phyloP scores from a whole-genome alignment of 2,329 filamentous ascomycete genomes.

The Cordyceps tenuipes region DNA sequence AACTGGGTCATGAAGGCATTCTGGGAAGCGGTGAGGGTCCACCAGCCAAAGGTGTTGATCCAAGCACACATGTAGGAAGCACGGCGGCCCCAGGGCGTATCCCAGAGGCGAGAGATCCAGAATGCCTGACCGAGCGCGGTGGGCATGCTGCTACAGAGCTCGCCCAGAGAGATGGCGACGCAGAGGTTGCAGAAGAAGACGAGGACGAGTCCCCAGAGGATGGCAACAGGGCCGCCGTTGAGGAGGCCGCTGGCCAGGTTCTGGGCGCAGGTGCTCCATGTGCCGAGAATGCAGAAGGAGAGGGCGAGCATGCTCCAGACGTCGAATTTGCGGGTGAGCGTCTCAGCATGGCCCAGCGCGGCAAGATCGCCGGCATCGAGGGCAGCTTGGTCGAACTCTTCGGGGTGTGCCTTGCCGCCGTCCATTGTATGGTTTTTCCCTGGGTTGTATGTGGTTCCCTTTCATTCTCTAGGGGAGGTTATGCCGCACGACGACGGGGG shows the following conservation, averaged over 20 bases:
- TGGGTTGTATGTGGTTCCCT: conserved; percentile 6
- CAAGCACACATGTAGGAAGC: conserved; percentile 49
- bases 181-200: conserved; percentile 45
- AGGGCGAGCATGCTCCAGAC: conserved; percentile 49
- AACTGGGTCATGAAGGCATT: conserved; percentile 52
- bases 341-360: conserved; percentile 31
- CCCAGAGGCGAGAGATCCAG: conserved; percentile 35
- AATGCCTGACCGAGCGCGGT: conserved; percentile 52
- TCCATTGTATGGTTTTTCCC: conserved; percentile 16
- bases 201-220: conserved; percentile 47
- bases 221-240: conserved; percentile 45
- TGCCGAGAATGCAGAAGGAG: conserved; percentile 49
- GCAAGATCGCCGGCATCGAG: conserved; percentile 33
- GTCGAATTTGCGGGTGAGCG: conserved; percentile 39
- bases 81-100: conserved; percentile 37
- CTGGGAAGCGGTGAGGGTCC: conserved; percentile 46
- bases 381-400: conserved; percentile 20
- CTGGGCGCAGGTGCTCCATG: conserved; percentile 50
- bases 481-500: neutral
- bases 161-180: conserved; percentile 46
- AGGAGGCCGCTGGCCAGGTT: conserved; percentile 37
- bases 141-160: conserved; percentile 50
- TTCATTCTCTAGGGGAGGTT: conserved; percentile 10
- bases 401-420: conserved; percentile 14
- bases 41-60: conserved; percentile 55